phyloP scores from a whole-genome alignment of 768 basidiomycete species.

The Lactarius indigo region DNA sequence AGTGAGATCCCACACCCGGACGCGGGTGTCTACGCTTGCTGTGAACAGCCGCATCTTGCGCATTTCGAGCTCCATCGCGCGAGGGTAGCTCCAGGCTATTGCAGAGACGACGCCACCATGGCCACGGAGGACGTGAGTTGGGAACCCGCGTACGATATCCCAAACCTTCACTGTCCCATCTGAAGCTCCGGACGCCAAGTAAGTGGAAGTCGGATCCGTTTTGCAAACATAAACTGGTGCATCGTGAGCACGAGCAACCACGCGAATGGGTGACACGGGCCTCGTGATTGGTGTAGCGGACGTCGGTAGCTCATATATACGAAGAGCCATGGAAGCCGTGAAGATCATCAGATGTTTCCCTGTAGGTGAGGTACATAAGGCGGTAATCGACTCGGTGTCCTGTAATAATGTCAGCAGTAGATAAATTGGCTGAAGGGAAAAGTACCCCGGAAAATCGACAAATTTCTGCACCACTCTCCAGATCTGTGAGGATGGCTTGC shows the following conservation, averaged over 20 bases:
- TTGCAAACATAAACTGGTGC: conserved; percentile 90
- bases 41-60: conserved; percentile 79
- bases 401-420: conserved; percentile 33
- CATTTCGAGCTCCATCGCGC: conserved; percentile 37
- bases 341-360: conserved; percentile 74
- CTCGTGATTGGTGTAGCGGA: conserved; percentile 41
- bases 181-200: conserved; percentile 93
- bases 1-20: conserved; percentile 88
- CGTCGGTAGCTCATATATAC: conserved; percentile 76
- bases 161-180: conserved; percentile 98
- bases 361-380: conserved; percentile 78
- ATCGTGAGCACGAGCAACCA: conserved; percentile 82
- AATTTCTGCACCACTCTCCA: conserved; percentile 67
- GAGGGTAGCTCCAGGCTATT: conserved; percentile 77
- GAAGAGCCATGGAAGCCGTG: conserved; percentile 75
- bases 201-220: conserved; percentile 79
- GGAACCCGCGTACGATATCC: conserved; percentile 82
- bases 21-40: conserved; percentile 86
- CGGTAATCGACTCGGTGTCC: conserved; percentile 83
- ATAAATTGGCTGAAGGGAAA: conserved; percentile 24
- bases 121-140: conserved; percentile 93
- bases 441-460: conserved; percentile 83
- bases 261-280: conserved; percentile 64
- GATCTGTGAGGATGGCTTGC: conserved; percentile 78
- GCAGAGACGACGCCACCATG: conserved; percentile 98